phyloP scores from a whole-genome alignment of 805 yeast genomes.

The Nakazawaea holstii region DNA sequence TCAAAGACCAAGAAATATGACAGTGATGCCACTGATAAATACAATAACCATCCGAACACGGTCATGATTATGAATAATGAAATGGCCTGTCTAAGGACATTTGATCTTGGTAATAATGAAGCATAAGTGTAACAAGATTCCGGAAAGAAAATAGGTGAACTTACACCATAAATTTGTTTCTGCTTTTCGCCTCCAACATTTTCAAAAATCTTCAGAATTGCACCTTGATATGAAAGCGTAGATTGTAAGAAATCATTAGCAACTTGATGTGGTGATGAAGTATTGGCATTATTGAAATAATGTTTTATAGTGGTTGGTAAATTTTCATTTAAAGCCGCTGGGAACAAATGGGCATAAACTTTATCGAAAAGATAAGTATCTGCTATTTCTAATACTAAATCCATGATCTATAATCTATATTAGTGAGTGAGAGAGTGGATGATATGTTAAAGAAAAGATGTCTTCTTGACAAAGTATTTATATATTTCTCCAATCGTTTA shows the following conservation, averaged over 20 bases:
- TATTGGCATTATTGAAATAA: constrained; percentile 16
- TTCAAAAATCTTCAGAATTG: constrained; percentile 12
- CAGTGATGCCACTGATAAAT: constrained; percentile 68
- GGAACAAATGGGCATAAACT: constrained; percentile 64
- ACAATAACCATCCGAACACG: constrained; percentile 82
- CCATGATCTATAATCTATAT: constrained; percentile 48
- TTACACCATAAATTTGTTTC: constrained; percentile 29
- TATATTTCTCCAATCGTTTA: too few relatives aligned
- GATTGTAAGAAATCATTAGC: constrained; percentile 1
- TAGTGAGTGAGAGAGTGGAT: too few relatives aligned
- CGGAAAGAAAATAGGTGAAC: constrained; percentile 51
- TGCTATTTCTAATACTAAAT: constrained; percentile 75
- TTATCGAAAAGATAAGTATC: constrained; percentile 75
- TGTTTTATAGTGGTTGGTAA: constrained; percentile 23
- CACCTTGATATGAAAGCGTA: constrained; percentile 6
- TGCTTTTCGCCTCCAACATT: neutral
- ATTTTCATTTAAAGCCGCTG: constrained; percentile 41
- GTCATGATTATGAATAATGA: constrained; percentile 67
- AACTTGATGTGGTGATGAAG: constrained; percentile 7
- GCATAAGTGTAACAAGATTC: constrained; percentile 51
- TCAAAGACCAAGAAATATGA: constrained; percentile 80
- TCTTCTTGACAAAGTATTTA: too few relatives aligned
- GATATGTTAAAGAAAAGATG: too few relatives aligned
- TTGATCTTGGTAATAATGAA: constrained; percentile 71
- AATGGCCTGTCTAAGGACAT: constrained; percentile 62